phyloP scores from a whole-genome alignment of 208 protist genomes.

The Balamuthia mandrillaris region DNA sequence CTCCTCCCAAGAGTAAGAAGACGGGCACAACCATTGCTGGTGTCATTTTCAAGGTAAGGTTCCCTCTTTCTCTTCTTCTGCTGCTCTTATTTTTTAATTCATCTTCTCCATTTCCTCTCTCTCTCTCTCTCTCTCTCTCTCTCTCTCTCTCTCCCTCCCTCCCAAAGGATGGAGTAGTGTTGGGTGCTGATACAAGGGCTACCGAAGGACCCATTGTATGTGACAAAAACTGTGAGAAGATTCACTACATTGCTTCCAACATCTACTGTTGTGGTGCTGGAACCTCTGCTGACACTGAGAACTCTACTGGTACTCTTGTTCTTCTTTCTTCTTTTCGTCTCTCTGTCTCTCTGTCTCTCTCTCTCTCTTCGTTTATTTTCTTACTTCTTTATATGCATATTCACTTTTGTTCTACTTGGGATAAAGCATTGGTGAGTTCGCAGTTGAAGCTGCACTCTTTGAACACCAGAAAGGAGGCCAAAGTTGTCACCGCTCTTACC shows the following conservation, averaged over 20 bases:
- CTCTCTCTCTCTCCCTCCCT: neutral
- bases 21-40: constrained; percentile 99
- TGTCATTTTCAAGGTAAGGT: constrained; percentile 95
- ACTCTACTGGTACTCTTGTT: constrained; percentile 67
- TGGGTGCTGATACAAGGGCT: constrained; percentile 99
- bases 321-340: constrained; percentile 17
- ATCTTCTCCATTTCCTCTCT: neutral
- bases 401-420: neutral
- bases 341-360: neutral
- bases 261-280: constrained; percentile 99
- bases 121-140: neutral
- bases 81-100: neutral
- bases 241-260: constrained; percentile 99
- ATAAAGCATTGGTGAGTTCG: constrained; percentile 87
- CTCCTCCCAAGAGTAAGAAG: constrained; percentile 77
- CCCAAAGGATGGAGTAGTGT: constrained; percentile 91
- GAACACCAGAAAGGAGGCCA: constrained; percentile 88
- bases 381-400: too few relatives aligned
- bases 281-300: constrained; percentile 97
- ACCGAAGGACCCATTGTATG: constrained; percentile 97
- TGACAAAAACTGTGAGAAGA: constrained; percentile 99
- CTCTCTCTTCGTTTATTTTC: too few relatives aligned
- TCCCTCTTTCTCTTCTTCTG: neutral
- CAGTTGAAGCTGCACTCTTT: constrained; percentile 92
- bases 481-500: constrained; percentile 93